These are phyloP conservation scores for Pythium aquatile DNA, from an alignment of 352 stramenopile species.

Conservation along the genomic window DNA sequence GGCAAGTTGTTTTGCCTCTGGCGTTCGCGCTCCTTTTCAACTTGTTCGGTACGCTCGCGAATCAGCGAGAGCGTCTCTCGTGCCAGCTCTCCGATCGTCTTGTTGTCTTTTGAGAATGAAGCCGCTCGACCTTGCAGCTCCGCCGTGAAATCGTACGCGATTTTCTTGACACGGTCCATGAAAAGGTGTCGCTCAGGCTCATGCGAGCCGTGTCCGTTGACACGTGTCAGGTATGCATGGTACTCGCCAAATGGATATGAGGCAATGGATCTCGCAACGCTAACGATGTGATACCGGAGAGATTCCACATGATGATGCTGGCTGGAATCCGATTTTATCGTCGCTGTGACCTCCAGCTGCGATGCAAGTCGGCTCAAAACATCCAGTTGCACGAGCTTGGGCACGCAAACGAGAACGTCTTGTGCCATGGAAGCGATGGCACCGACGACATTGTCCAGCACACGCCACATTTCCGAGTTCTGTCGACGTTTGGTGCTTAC, in stretches of 20 bases:
- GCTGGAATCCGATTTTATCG: slow-evolving; percentile 3
- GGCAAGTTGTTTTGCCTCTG: background rate
- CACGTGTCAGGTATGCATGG: slow-evolving; percentile 26
- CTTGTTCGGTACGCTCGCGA: slow-evolving; percentile 34
- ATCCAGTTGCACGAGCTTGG: slow-evolving; percentile 41
- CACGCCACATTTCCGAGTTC: slow-evolving; percentile 29
- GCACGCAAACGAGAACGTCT: slow-evolving; percentile 62
- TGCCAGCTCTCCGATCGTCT: slow-evolving; percentile 60
- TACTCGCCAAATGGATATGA: slow-evolving; percentile 67
- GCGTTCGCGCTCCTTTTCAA: background rate
- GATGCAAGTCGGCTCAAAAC: slow-evolving; percentile 41
- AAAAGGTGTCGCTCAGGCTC: slow-evolving; percentile 14
- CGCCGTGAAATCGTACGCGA: slow-evolving; percentile 56
- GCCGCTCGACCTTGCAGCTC: slow-evolving; percentile 42
- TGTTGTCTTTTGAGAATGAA: slow-evolving; percentile 32
- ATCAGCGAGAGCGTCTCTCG: slow-evolving; percentile 56
- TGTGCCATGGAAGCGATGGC: slow-evolving; percentile 60
- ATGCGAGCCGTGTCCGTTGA: background rate
- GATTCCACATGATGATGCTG: slow-evolving; percentile 26
- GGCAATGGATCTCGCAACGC: slow-evolving; percentile 47
- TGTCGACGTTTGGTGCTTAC: background rate
- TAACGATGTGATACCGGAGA: slow-evolving; percentile 51
- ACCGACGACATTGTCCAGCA: slow-evolving; percentile 45
- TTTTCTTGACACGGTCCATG: slow-evolving; percentile 56
- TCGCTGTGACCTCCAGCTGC: slow-evolving; percentile 26